Percentiles rank a stretch among this genome's conserved stretches.
phyloP scores from a whole-genome alignment of 345 rosid genomes.

The Physaria fendleri region DNA sequence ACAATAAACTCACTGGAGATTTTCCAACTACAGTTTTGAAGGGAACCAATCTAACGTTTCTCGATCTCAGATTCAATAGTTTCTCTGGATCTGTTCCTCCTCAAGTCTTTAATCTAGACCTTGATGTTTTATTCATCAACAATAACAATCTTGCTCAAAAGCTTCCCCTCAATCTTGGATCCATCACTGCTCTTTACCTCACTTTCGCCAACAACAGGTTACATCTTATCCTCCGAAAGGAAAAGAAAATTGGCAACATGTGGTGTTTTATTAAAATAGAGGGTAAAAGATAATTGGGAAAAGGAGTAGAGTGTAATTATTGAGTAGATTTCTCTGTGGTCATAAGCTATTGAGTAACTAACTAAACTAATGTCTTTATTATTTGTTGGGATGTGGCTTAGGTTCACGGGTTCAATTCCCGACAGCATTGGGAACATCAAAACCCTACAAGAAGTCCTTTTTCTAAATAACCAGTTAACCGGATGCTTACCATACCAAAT shows the following conservation, averaged over 20 bases:
- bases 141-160: slow-evolving; percentile 43
- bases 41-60: slow-evolving; percentile 43
- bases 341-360: not conserved
- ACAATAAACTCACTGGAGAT: slow-evolving; percentile 61
- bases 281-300: no score
- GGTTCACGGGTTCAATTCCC: slow-evolving; percentile 64
- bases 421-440: slow-evolving; percentile 39
- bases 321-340: not conserved
- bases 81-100: slow-evolving; percentile 62
- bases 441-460: slow-evolving; percentile 49
- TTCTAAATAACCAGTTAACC: slow-evolving; percentile 58
- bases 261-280: no score
- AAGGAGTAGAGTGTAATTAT: no score
- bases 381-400: slow-evolving; percentile 13
- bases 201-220: slow-evolving; percentile 71
- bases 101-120: slow-evolving; percentile 50
- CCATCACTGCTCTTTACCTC: slow-evolving; percentile 48
- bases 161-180: slow-evolving; percentile 43
- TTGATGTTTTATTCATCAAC: slow-evolving; percentile 69
- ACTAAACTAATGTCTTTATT: not conserved
- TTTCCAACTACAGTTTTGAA: slow-evolving; percentile 52
- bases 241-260: not conserved
- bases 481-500: slow-evolving; percentile 80
- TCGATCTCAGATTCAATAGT: slow-evolving; percentile 71
- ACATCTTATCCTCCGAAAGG: not conserved